These are phyloP conservation scores for Abrus precatorius DNA, from an alignment of 306 rosid species.

Conservation along the genomic window DNA sequence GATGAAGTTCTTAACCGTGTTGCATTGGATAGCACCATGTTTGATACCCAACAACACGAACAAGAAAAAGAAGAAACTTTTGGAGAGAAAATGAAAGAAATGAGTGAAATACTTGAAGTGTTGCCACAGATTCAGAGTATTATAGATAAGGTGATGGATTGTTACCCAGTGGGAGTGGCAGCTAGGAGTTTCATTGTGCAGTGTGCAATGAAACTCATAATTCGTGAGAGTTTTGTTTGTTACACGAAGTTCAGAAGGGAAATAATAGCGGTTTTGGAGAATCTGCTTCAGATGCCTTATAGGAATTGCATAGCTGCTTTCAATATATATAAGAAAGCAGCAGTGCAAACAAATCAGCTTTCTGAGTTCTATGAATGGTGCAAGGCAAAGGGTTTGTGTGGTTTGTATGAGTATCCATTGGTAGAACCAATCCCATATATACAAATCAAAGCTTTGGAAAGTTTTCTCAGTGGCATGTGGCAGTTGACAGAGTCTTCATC, in stretches of 20 bases:
- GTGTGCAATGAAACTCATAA: slow-evolving; percentile 63
- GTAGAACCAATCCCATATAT: slow-evolving; percentile 65
- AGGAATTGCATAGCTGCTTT: slow-evolving; percentile 61
- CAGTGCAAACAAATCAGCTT: slow-evolving; percentile 64
- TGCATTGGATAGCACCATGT: slow-evolving; percentile 40
- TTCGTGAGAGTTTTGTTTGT: slow-evolving; percentile 69
- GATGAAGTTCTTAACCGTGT: slow-evolving; percentile 66
- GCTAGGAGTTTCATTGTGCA: slow-evolving; percentile 54
- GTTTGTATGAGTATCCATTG: slow-evolving; percentile 65
- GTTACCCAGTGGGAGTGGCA: slow-evolving; percentile 62
- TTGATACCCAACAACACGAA: not conserved
- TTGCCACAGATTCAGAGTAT: slow-evolving; percentile 73
- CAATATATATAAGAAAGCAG: slow-evolving; percentile 70
- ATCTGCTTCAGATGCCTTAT: slow-evolving; percentile 71
- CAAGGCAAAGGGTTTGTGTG: slow-evolving; percentile 61
- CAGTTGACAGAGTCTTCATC: slow-evolving; percentile 64
- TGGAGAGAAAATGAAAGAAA: slow-evolving; percentile 57
- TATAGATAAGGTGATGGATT: slow-evolving; percentile 73
- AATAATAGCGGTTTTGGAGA: slow-evolving; percentile 63
- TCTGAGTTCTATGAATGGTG: slow-evolving; percentile 73
- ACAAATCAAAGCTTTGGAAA: slow-evolving; percentile 67
- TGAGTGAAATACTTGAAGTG: slow-evolving; percentile 61
- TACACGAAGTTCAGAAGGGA: slow-evolving; percentile 57
- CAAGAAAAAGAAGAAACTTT: slow-evolving; percentile 35
- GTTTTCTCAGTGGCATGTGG: slow-evolving; percentile 73